phyloP scores from a whole-genome alignment of 345 rosid genomes.

The Alliaria petiolata region DNA sequence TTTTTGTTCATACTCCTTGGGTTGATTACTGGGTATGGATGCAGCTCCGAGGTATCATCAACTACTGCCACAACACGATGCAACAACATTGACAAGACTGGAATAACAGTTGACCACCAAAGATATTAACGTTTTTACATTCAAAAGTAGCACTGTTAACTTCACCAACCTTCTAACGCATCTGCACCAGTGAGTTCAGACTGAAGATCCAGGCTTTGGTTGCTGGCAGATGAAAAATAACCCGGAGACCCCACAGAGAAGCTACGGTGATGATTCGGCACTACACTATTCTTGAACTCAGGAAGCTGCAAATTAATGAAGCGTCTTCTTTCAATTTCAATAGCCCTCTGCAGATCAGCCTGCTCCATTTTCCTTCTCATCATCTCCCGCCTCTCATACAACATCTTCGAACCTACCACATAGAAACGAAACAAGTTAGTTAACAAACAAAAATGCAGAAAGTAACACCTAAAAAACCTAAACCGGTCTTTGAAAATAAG shows the following conservation, averaged over 20 bases:
- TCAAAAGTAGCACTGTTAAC: background rate
- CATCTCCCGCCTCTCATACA: conserved; percentile 53
- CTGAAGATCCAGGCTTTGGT: conserved; percentile 32
- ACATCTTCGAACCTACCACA: conserved; percentile 51
- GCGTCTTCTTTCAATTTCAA: conserved; percentile 85
- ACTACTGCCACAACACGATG: conserved; percentile 27
- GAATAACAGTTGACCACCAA: background rate
- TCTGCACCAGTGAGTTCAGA: conserved; percentile 41
- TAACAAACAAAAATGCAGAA: background rate
- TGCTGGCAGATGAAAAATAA: conserved; percentile 29
- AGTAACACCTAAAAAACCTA: background rate
- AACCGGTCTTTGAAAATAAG: background rate
- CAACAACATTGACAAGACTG: background rate
- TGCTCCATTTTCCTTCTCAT: conserved; percentile 75
- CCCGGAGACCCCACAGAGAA: conserved; percentile 65
- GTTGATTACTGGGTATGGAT: conserved; percentile 30
- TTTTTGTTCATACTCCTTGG: background rate
- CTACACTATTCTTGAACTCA: conserved; percentile 46
- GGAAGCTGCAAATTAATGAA: conserved; percentile 80
- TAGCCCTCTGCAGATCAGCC: conserved; percentile 54
- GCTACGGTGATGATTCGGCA: conserved; percentile 59
- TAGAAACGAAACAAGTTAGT: background rate
- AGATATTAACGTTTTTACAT: background rate
- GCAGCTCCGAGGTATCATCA: conserved; percentile 32
- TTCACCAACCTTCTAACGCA: conserved; percentile 42